These are phyloP conservation scores for Verbascum thapsus DNA, from an alignment of 257 asterid species.

Conservation along the genomic window DNA sequence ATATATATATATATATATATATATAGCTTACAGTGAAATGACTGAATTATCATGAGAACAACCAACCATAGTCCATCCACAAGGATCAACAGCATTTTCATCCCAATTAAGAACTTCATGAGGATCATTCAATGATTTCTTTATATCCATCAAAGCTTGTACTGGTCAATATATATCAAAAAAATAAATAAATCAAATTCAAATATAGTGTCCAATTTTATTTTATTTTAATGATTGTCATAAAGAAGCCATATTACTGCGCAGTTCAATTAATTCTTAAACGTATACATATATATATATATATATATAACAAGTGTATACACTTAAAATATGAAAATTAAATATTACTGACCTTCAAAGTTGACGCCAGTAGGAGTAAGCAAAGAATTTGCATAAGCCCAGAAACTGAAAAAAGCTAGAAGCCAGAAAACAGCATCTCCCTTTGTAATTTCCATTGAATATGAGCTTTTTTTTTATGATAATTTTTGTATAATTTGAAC, in stretches of 20 bases:
- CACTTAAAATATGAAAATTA: too few relatives aligned
- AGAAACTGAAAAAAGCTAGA: conserved; percentile 45
- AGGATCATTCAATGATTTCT: conserved; percentile 65
- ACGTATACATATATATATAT: too few relatives aligned
- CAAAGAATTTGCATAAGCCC: conserved; percentile 52
- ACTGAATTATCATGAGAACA: conserved; percentile 69
- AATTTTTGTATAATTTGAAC: conserved; percentile 23
- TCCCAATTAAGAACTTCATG: conserved; percentile 80
- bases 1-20: not conserved
- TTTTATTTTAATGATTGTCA: too few relatives aligned
- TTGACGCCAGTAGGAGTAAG: conserved; percentile 90
- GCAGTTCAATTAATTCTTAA: not conserved
- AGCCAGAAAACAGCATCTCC: conserved; percentile 34
- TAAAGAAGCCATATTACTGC: too few relatives aligned
- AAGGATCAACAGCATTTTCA: conserved; percentile 84
- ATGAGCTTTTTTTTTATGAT: conserved; percentile 18
- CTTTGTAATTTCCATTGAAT: conserved; percentile 37
- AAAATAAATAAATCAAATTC: too few relatives aligned
- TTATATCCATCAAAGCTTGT: conserved; percentile 82
- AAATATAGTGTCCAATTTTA: not conserved
- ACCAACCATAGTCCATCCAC: conserved; percentile 81
- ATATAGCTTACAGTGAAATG: conserved; percentile 58
- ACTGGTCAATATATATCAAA: conserved; percentile 42
- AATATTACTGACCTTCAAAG: conserved; percentile 64
- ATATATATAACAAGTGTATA: too few relatives aligned